A percentile compares a stretch with the other conserved stretches of the same genome.
Conservation (phyloP, 1,284 basidiomycete genomes). For the Austroboletus rostrupii region DNA sequence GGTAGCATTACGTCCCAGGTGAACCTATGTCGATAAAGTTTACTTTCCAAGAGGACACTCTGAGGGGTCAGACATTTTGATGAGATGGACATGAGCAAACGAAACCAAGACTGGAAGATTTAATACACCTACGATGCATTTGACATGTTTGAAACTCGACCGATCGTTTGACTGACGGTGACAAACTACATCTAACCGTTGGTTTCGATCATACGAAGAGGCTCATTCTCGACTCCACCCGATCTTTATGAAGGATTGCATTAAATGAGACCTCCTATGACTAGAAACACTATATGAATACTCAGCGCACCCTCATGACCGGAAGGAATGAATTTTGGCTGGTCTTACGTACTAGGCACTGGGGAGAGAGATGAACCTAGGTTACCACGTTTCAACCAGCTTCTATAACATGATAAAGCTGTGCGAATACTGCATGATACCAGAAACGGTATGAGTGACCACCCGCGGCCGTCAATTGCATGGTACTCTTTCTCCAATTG, state of each 20-base stretch:
- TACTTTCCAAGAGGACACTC: neutral
- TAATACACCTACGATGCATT: neutral
- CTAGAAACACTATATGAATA: neutral
- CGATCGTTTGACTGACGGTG: too few species aligned
- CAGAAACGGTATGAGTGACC: conserved; percentile 3
- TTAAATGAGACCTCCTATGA: conserved; percentile 2
- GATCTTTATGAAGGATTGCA: conserved; percentile 28
- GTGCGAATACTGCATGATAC: neutral
- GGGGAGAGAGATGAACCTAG: neutral
- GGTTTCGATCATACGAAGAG: too few species aligned
- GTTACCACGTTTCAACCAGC: neutral
- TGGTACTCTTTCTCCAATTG: neutral
- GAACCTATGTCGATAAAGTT: neutral
- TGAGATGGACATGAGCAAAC: neutral
- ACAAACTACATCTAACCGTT: too few species aligned
- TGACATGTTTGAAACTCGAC: too few species aligned
- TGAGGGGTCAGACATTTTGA: neutral
- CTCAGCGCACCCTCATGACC: conserved; percentile 27
- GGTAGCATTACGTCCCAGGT: neutral
- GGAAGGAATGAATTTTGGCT: neutral
- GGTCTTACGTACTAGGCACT: neutral
- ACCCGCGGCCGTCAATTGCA: conserved; percentile 8
- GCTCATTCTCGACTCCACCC: neutral
- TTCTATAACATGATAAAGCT: conserved; percentile 21
- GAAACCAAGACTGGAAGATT: neutral